Percentiles rank a stretch among this genome's conserved stretches.
These are phyloP conservation scores for Didymella arachidicola DNA, from an alignment of 2,329 filamentous ascomycete genomes.

Conservation along the genomic window DNA sequence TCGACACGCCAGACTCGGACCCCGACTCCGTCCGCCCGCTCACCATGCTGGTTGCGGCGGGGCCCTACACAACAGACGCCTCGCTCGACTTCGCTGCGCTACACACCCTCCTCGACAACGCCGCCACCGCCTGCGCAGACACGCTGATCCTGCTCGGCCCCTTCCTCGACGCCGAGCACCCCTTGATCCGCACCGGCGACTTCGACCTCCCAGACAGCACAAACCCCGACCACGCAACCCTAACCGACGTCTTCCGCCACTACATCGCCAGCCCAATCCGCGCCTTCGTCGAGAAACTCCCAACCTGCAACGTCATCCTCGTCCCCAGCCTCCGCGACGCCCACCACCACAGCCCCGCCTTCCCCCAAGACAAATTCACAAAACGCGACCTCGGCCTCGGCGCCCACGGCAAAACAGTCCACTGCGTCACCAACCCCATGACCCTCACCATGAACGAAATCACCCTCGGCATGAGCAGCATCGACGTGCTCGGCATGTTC, in stretches of 20 bases:
- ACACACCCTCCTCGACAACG: constrained; percentile 79
- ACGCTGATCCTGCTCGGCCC: constrained; percentile 82
- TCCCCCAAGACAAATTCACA: constrained; percentile 78
- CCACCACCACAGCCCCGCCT: constrained; percentile 83
- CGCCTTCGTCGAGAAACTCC: constrained; percentile 63
- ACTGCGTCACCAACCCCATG: constrained; percentile 88
- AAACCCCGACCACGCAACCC: constrained; percentile 75
- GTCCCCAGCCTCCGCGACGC: constrained; percentile 84
- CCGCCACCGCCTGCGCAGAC: constrained; percentile 77
- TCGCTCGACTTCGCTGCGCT: constrained; percentile 91
- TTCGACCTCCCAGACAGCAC: constrained; percentile 54
- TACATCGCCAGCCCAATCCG: constrained; percentile 78
- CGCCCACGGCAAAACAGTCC: constrained; percentile 65
- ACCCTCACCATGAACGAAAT: constrained; percentile 88
- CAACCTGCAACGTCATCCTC: constrained; percentile 81
- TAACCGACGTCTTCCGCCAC: constrained; percentile 83
- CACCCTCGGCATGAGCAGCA: constrained; percentile 79
- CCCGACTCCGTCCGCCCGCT: constrained; percentile 67
- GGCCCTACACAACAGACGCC: constrained; percentile 91
- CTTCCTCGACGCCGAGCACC: constrained; percentile 91
- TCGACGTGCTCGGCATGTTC: constrained; percentile 85
- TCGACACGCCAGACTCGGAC: constrained; percentile 65
- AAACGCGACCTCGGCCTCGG: constrained; percentile 78
- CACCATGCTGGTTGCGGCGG: constrained; percentile 78
- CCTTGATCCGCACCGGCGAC: constrained; percentile 72